phyloP scores from a whole-genome alignment of 1,139 yeast genomes.

The Zygosaccharomyces sapae region DNA sequence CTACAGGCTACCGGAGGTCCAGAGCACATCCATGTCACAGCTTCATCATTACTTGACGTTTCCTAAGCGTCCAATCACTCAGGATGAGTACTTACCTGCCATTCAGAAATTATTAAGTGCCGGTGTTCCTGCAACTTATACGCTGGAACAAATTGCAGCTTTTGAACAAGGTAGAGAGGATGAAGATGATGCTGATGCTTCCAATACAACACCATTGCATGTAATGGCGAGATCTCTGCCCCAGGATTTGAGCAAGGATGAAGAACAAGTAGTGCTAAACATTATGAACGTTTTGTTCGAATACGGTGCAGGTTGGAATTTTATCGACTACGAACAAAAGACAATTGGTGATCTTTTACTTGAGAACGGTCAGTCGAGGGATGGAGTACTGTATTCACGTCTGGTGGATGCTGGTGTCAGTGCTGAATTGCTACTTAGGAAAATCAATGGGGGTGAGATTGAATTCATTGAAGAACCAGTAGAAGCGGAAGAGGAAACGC shows the following conservation, averaged over 20 bases:
- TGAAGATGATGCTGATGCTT: slow-evolving; percentile 41
- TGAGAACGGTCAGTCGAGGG: slow-evolving; percentile 44
- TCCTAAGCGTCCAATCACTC: slow-evolving; percentile 50
- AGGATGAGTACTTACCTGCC: slow-evolving; percentile 41
- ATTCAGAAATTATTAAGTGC: slow-evolving; percentile 47
- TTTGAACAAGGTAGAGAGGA: slow-evolving; percentile 40
- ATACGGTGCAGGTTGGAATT: slow-evolving; percentile 91
- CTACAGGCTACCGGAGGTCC: background rate
- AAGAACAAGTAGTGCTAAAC: slow-evolving; percentile 44
- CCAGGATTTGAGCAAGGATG: slow-evolving; percentile 41
- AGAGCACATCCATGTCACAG: slow-evolving; percentile 49
- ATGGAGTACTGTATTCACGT: slow-evolving; percentile 41
- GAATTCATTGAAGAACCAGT: slow-evolving; percentile 43
- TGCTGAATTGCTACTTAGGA: slow-evolving; percentile 77
- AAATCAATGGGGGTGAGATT: slow-evolving; percentile 57
- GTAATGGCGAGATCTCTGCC: slow-evolving; percentile 49
- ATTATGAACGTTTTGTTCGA: slow-evolving; percentile 67
- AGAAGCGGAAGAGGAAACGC: slow-evolving; percentile 22
- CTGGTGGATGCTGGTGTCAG: slow-evolving; percentile 86
- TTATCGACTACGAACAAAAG: slow-evolving; percentile 58
- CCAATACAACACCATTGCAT: slow-evolving; percentile 80
- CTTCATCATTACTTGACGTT: slow-evolving; percentile 66
- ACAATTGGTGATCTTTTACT: slow-evolving; percentile 74
- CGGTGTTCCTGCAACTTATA: slow-evolving; percentile 80
- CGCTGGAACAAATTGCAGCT: slow-evolving; percentile 68